Conservation (phyloP, 768 basidiomycete genomes). For the Boletus rex-veris region DNA sequence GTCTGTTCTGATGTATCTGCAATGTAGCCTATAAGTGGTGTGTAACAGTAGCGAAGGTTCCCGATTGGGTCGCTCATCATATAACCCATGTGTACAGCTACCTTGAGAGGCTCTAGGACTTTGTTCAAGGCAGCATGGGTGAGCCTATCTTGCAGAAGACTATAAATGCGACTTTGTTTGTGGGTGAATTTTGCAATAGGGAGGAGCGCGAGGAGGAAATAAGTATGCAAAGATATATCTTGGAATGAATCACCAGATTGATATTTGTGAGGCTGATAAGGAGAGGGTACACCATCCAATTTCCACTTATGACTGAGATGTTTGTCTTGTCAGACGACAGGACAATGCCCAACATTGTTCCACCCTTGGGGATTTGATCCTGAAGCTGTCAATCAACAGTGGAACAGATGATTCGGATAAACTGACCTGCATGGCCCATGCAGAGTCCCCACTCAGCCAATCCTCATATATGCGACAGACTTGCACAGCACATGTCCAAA, state of each 20-base stretch:
- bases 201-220: constrained; percentile 14
- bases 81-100: constrained; percentile 24
- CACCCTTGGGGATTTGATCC: neutral
- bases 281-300: neutral
- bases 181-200: constrained; percentile 19
- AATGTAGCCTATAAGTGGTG: constrained; percentile 30
- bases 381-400: too few relatives aligned
- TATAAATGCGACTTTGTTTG: neutral
- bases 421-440: neutral
- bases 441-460: too few relatives aligned
- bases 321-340: neutral
- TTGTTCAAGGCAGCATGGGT: constrained; percentile 6
- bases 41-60: constrained; percentile 20
- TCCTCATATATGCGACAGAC: neutral
- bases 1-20: constrained; percentile 32
- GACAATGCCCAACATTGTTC: neutral
- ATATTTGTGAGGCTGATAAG: neutral
- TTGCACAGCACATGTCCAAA: neutral
- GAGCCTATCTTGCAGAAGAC: constrained; percentile 26
- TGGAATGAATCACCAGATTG: neutral
- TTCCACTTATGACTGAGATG: neutral
- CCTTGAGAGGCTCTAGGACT: constrained; percentile 29
- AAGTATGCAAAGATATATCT: constrained; percentile 1
- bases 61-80: constrained; percentile 29
- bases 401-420: too few relatives aligned